A percentile compares a stretch with the other conserved stretches of the same genome.
These are phyloP conservation scores for Starmerella sp. DNA, from an alignment of 805 yeast genomes.

Conservation along the genomic window DNA sequence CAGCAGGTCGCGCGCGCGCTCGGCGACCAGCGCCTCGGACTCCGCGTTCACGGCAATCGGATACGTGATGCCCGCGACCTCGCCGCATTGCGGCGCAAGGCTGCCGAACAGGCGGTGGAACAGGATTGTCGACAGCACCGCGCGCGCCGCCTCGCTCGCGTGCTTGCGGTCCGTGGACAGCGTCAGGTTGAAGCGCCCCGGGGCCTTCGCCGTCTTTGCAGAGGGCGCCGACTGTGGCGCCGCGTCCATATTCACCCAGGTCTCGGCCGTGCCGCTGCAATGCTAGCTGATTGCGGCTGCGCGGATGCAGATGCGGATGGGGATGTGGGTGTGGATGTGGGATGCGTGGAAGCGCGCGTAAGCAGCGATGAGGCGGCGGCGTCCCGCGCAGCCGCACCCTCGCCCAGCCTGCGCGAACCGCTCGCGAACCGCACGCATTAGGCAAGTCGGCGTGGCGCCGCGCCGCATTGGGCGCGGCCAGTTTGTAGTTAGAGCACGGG, in stretches of 20 bases:
- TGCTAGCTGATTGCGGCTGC: too few relatives aligned
- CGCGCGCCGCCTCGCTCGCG: slow-evolving; percentile 44
- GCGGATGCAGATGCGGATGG: too few relatives aligned
- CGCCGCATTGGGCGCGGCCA: not conserved
- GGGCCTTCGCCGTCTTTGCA: not conserved
- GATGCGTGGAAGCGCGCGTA: not conserved
- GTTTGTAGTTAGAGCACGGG: not conserved
- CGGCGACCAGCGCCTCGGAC: slow-evolving; percentile 17
- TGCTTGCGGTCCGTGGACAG: slow-evolving; percentile 37
- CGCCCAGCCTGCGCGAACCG: not conserved
- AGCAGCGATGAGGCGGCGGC: not conserved
- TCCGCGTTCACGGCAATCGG: slow-evolving; percentile 15
- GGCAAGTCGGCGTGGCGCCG: too few relatives aligned
- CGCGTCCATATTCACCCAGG: not conserved
- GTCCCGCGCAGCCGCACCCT: not conserved
- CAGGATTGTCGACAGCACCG: slow-evolving; percentile 54
- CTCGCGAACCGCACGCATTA: too few relatives aligned
- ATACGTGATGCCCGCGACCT: slow-evolving; percentile 49
- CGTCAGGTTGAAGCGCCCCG: slow-evolving; percentile 2
- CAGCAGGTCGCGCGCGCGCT: slow-evolving; percentile 12
- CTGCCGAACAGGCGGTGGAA: slow-evolving; percentile 62
- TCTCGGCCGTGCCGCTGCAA: not conserved
- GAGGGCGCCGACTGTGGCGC: not conserved
- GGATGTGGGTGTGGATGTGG: not conserved
- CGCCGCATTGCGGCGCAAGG: slow-evolving; percentile 43